Evolutionary conservation across 345 rosid genomes (phyloP).

Genomic region (Durio zibethinus): DNA sequence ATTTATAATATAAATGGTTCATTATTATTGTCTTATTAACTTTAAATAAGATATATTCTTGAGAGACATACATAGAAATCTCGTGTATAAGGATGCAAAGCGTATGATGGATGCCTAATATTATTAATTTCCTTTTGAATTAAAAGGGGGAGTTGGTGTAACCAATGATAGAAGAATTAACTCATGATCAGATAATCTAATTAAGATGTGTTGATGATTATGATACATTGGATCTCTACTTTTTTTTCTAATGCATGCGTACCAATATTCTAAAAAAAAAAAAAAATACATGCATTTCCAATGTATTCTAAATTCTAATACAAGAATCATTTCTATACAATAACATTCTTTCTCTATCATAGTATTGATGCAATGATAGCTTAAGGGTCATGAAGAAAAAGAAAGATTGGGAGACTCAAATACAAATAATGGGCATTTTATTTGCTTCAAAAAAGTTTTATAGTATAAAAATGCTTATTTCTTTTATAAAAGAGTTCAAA

Average conservation of each 20-base stretch:
- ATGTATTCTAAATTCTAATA: background rate
- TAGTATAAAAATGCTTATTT: no score
- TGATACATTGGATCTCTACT: background rate
- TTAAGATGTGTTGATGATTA: background rate
- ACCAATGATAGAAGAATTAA: background rate
- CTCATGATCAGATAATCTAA: background rate
- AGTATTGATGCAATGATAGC: background rate
- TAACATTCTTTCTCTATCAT: background rate
- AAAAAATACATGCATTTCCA: background rate
- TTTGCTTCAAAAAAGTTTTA: background rate
- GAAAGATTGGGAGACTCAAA: background rate
- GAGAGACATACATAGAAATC: background rate
- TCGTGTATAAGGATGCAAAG: no score
- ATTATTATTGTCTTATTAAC: no score
- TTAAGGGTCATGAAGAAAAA: background rate
- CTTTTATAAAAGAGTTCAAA: no score
- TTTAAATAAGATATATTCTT: no score
- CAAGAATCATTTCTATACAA: background rate
- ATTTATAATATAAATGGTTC: no score
- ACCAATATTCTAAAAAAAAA: background rate
- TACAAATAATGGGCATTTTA: background rate
- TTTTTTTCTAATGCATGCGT: background rate
- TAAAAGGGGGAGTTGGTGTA: background rate
- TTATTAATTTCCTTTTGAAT: background rate
- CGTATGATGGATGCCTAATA: no score